Base-by-base conservation (phyloP, 192 early-diverging fungal genomes). In the Coemansia sp. region DNA sequence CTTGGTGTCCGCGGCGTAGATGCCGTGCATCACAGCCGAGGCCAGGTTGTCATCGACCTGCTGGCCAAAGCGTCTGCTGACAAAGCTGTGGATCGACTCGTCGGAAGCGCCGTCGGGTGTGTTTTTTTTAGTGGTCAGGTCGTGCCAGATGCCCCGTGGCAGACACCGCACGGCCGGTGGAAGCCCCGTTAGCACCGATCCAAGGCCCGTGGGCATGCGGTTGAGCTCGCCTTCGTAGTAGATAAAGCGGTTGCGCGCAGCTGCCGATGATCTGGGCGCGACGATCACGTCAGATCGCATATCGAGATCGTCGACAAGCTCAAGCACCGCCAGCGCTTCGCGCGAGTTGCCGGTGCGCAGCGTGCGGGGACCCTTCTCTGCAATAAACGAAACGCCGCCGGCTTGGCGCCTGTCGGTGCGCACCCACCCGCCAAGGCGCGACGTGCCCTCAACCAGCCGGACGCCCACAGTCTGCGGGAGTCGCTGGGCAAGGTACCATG, bases 11-110 rank as follows among this genome's bases (percentile, higher is more conserved):
- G 94, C 94, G 1, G 95, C 95, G 77, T 96, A 97, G 30, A 98
- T 93, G 0, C 96, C 96, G 64, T 96, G 94, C 58, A 95, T 86
- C 33, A 96, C 82, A 0, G 96, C 92, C 33, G 93, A 93, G 6
- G 94, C 87, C 67, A 98, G 65, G 51, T 91, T 91, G 59, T 94
- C 85, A 48, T 94, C 91, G 3, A 95, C 78, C 2, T 77, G 74
- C 18, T 71, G 64, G 45, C 90, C 88, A 67, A 98, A 94, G 28
- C 94, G 84, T 50, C 95, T 81, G 29, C 75, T 69, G 5, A 95
- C 77, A 86, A 98, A 96, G 40, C 69, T 67, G 75, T 91, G 86
- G 42, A 98, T 89, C n/a, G 88, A 90, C 74, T 97, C 96, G 72
- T 98, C 96, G 6, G 49, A 50, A 28, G 14, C 34, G 22, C 51